A percentile compares a stretch with the other conserved stretches of the same genome.
Conservation (phyloP, 1,284 basidiomycete species). For the Marasmius fiardii region DNA sequence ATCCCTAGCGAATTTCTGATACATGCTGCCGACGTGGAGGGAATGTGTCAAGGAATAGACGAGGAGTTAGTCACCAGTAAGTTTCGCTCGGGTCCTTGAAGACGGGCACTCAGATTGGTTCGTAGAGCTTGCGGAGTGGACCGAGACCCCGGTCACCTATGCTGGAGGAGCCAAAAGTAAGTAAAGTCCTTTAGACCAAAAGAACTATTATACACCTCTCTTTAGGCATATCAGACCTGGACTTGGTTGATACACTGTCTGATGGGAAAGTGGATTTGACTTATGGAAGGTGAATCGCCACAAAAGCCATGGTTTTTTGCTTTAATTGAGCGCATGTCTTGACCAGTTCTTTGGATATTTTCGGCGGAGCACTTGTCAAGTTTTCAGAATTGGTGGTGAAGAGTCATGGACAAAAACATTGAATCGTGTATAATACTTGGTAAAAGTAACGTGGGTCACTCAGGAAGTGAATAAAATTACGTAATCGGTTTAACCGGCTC, state of each 20-base stretch:
- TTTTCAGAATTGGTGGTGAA: conserved; percentile 62
- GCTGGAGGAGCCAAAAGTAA: conserved; percentile 93
- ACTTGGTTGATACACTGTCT: conserved; percentile 80
- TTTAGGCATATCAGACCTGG: conserved; percentile 80
- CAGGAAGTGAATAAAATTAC: no score
- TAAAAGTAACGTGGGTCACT: no score
- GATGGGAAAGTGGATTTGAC: conserved; percentile 91
- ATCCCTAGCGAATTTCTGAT: conserved; percentile 84
- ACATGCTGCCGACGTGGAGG: conserved; percentile 98
- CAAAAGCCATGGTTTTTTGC: background rate
- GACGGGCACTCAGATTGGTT: background rate
- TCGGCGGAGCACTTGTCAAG: conserved; percentile 72
- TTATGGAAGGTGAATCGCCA: conserved; percentile 76
- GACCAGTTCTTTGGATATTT: conserved; percentile 75
- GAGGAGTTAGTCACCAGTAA: conserved; percentile 82
- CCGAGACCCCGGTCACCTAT: conserved; percentile 90
- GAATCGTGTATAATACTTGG: background rate
- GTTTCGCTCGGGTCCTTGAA: conserved; percentile 21
- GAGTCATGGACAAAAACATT: conserved; percentile 10
- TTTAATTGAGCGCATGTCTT: background rate
- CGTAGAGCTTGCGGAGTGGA: conserved; percentile 89
- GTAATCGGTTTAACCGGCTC: background rate
- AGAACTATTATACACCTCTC: conserved; percentile 9
- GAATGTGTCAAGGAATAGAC: conserved; percentile 95
- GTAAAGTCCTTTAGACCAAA: conserved; percentile 11